These are phyloP conservation scores for Colletotrichum siamense DNA, from an alignment of 2,329 filamentous ascomycete genomes.

Conservation along the genomic window DNA sequence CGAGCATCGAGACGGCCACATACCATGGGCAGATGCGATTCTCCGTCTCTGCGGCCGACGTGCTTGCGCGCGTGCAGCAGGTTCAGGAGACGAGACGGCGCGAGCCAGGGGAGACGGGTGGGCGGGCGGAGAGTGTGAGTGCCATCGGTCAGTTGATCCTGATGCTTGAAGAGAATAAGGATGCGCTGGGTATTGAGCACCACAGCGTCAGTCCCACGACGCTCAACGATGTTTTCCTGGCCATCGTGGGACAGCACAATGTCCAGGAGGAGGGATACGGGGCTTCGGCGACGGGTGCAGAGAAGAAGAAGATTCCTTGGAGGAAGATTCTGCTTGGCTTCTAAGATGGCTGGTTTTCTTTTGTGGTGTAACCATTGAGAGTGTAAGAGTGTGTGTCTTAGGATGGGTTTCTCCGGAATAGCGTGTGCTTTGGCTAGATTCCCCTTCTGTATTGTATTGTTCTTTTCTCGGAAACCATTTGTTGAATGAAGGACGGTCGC, in stretches of 20 bases:
- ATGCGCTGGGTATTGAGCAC: constrained; percentile 76
- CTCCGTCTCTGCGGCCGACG: constrained; percentile 25
- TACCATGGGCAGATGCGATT: constrained; percentile 33
- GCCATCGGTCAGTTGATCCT: constrained; percentile 75
- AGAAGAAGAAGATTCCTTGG: constrained; percentile 7
- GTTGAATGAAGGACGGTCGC: not conserved
- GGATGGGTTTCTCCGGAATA: not conserved
- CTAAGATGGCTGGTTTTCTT: not conserved
- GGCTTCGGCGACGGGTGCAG: not conserved
- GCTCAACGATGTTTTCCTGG: constrained; percentile 88
- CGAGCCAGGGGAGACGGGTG: fast-evolving
- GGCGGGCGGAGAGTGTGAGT: constrained; percentile 27
- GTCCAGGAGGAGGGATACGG: constrained; percentile 73
- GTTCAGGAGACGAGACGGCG: not conserved
- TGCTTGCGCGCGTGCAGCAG: not conserved
- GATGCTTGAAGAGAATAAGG: constrained; percentile 73
- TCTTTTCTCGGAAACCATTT: not conserved
- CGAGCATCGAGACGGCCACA: constrained; percentile 68
- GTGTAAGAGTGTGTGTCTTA: not conserved
- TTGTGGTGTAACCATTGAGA: not conserved
- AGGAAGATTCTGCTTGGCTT: constrained; percentile 2
- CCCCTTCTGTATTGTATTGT: not conserved
- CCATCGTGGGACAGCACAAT: constrained; percentile 81
- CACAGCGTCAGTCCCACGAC: constrained; percentile 91
- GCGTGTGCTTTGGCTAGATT: not conserved